A percentile compares a stretch with the other conserved stretches of the same genome.
phyloP scores from a whole-genome alignment of 2,329 filamentous ascomycete genomes.

The Zasmidium cellare region DNA sequence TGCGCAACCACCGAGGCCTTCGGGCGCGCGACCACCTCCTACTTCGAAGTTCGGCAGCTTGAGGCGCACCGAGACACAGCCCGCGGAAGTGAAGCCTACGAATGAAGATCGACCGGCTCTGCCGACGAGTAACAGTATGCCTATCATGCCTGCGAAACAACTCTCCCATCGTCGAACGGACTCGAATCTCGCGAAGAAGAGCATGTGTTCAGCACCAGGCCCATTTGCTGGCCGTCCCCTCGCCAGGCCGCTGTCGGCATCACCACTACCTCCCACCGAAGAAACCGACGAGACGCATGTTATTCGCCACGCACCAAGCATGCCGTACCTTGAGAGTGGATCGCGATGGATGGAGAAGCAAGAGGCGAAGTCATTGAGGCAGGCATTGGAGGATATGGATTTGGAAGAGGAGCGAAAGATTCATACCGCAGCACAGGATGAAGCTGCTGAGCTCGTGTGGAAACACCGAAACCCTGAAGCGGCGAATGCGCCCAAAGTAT shows the following conservation, averaged over 20 bases:
- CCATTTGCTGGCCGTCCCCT: conserved; percentile 36
- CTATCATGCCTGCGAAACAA: conserved; percentile 25
- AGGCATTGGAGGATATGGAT: conserved; percentile 74
- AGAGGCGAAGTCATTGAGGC: conserved; percentile 68
- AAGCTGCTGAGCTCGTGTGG: conserved; percentile 78
- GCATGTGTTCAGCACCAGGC: conserved; percentile 15
- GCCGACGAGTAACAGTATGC: conserved; percentile 35
- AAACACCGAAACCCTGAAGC: conserved; percentile 70
- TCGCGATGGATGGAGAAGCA: conserved; percentile 80
- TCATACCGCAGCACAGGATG: conserved; percentile 70
- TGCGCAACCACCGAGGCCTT: conserved; percentile 66
- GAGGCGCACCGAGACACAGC: conserved; percentile 30
- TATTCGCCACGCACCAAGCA: conserved; percentile 54
- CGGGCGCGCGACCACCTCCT: conserved; percentile 68
- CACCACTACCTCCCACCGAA: conserved; percentile 32
- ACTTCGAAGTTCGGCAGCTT: conserved; percentile 42
- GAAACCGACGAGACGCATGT: conserved; percentile 48
- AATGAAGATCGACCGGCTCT: conserved; percentile 30
- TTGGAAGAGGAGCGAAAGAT: conserved; percentile 63
- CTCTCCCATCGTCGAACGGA: conserved; percentile 27
- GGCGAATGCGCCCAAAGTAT: conserved; percentile 44
- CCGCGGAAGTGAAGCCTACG: conserved; percentile 13
- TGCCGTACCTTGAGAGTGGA: conserved; percentile 71
- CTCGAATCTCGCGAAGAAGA: conserved; percentile 13
- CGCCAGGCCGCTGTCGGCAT: conserved; percentile 24